Conservation (phyloP, 176 grass and related monocot species). For the Echinochloa phyllopogon region DNA sequence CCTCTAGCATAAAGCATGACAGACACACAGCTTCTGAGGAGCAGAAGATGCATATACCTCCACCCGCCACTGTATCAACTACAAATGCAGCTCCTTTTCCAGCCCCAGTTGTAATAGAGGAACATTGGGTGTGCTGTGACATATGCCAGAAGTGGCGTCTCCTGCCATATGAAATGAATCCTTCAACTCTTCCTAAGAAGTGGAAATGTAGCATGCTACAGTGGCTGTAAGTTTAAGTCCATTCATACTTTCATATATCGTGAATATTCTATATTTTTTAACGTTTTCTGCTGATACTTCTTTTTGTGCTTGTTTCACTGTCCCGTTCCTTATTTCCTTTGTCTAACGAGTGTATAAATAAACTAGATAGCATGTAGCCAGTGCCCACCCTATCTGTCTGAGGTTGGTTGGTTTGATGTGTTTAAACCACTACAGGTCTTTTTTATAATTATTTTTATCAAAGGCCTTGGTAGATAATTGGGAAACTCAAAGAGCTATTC, state of each 20-base stretch:
- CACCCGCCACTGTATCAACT: constrained; percentile 53
- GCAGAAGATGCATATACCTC: constrained; percentile 59
- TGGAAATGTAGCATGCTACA: constrained; percentile 92
- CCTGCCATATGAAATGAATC: constrained; percentile 79
- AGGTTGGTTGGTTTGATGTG: constrained; percentile 30
- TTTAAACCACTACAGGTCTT: constrained; percentile 9
- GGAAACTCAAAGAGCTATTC: not conserved
- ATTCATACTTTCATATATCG: constrained; percentile 8
- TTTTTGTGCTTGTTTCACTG: not conserved
- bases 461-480: not conserved
- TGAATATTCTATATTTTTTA: not conserved
- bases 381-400: not conserved
- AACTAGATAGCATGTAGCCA: constrained; percentile 19
- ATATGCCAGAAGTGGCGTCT: constrained; percentile 96
- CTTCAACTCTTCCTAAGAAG: constrained; percentile 71
- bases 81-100: constrained; percentile 50
- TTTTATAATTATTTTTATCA: not conserved
- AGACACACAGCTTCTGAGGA: constrained; percentile 43
- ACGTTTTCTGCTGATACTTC: constrained; percentile 16
- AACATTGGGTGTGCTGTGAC: constrained; percentile 96
- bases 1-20: constrained; percentile 58
- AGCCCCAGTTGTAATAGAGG: constrained; percentile 72
- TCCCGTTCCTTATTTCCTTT: constrained; percentile 12
- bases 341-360: constrained; percentile 24
- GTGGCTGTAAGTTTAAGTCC: constrained; percentile 90